Evolutionary conservation across 2,329 filamentous ascomycete species (phyloP).

Genomic region (Fusarium sp.): DNA sequence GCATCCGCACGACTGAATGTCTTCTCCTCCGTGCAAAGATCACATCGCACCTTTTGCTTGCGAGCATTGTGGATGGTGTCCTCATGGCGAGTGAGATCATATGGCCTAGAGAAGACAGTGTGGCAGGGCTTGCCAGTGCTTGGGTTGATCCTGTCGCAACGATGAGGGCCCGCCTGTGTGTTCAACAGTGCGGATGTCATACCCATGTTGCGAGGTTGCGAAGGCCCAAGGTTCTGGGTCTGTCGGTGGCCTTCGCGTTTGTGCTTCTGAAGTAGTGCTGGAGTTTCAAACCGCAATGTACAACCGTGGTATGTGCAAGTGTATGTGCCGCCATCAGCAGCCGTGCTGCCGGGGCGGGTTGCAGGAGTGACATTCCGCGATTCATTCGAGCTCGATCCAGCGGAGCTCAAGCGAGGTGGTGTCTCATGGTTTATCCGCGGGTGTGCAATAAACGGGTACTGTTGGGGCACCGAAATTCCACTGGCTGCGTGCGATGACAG

Average conservation of each 20-base stretch:
- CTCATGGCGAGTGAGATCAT: slow-evolving; percentile 95
- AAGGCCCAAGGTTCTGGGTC: slow-evolving; percentile 57
- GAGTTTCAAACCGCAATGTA: slow-evolving; percentile 86
- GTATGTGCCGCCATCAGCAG: slow-evolving; percentile 86
- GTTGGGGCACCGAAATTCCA: slow-evolving; percentile 57
- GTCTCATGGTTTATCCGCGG: slow-evolving; percentile 47
- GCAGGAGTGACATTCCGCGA: slow-evolving; percentile 46
- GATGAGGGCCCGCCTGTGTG: slow-evolving; percentile 91
- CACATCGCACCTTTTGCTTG: slow-evolving; percentile 94
- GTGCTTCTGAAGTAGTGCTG: slow-evolving; percentile 88
- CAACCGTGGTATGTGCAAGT: slow-evolving; percentile 97
- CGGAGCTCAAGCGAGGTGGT: slow-evolving; percentile 53
- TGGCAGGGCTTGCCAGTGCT: slow-evolving; percentile 95
- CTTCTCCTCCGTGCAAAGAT: slow-evolving; percentile 94
- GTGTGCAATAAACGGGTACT: slow-evolving; percentile 60
- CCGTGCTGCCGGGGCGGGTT: slow-evolving; percentile 66
- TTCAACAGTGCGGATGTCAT: slow-evolving; percentile 71
- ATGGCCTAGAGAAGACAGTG: slow-evolving; percentile 92
- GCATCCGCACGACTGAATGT: slow-evolving; percentile 96
- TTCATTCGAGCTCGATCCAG: slow-evolving; percentile 51
- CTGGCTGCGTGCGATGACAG: slow-evolving; percentile 49
- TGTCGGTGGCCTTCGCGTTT: slow-evolving; percentile 93
- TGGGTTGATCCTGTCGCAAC: slow-evolving; percentile 91
- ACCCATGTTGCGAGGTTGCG: slow-evolving; percentile 45
- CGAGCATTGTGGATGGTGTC: slow-evolving; percentile 96